Base-by-base conservation (phyloP, 257 asterid genomes). In the Nicotiana tomentosiformis region DNA sequence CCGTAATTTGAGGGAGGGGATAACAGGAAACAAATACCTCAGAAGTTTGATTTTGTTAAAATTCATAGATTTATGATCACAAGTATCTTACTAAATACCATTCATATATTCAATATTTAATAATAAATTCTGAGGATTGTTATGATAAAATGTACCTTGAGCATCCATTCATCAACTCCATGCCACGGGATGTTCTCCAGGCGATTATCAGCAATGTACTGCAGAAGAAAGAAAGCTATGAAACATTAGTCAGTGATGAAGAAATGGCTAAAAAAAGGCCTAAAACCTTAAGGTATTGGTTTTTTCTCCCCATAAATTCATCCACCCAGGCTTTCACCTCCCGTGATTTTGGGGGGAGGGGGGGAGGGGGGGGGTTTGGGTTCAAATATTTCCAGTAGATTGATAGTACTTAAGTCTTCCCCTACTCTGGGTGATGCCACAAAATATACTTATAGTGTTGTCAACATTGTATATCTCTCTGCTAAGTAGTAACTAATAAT, bases 161-260 rank as follows among this genome's bases (percentile, higher is more conserved):
- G 93, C 60, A 97, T 92, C 97, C 92, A 91, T 72, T 85, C 94
- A 56, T 90, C 97, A 46, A 94, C 90, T 81, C 93, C 97, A 78
- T 91, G 90, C 99, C 98, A 96, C 4, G 98, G 98, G 84, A 78
- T 93, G 85, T 93, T 96, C 90, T 93, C 98, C 9, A 81, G 32
- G 16, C 67, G 89, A 85, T 89, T 85, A 86, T 96, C 99, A 33
- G 97, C 98, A 88, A 94, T 90, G 84, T 93, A 96, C 98, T 96
- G 95, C 77, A 78, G 76, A 64, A 46, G 74, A 74, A 74, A 49
- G 62, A 11, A 74, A 62, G 43, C 39, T 35, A 72, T 23, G 62
- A 49, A 74, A 26, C 26, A 74, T 26, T 26, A 26, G 16, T 16
- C 51, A 7, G 26, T 46, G 78, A 43, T 43, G 86, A 80, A 35